phyloP scores from a whole-genome alignment of 2,329 filamentous ascomycete genomes.

The Verticillium zaregamsianum region DNA sequence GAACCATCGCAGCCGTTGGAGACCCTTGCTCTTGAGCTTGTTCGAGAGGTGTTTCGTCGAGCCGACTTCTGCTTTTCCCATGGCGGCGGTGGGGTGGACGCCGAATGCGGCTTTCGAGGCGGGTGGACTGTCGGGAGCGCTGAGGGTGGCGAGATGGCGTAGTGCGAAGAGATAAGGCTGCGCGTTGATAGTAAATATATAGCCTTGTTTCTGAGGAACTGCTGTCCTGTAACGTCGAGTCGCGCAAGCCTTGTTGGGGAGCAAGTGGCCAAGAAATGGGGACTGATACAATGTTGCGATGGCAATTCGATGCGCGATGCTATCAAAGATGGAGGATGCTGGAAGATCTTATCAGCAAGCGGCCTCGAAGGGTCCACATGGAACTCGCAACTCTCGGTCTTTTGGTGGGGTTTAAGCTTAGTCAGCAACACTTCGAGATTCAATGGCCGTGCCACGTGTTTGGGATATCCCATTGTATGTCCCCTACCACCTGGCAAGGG shows the following conservation, averaged over 20 bases:
- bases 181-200: no score
- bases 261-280: neutral
- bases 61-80: constrained; percentile 90
- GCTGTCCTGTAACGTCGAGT: neutral
- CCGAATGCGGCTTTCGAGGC: neutral
- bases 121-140: neutral
- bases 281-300: neutral
- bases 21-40: constrained; percentile 78
- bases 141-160: neutral
- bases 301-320: neutral
- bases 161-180: no score
- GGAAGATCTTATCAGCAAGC: neutral
- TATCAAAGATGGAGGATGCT: neutral
- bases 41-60: constrained; percentile 88
- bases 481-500: no score
- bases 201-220: no score
- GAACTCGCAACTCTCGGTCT: no score
- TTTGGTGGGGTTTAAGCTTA: no score
- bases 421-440: no score
- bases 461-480: no score
- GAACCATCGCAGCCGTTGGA: constrained; percentile 85
- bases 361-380: neutral
- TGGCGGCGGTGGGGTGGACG: constrained; percentile 39
- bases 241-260: neutral
- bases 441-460: neutral